These are phyloP conservation scores for Claviceps fusiformis DNA, from an alignment of 2,329 filamentous ascomycete genomes.

Conservation along the genomic window DNA sequence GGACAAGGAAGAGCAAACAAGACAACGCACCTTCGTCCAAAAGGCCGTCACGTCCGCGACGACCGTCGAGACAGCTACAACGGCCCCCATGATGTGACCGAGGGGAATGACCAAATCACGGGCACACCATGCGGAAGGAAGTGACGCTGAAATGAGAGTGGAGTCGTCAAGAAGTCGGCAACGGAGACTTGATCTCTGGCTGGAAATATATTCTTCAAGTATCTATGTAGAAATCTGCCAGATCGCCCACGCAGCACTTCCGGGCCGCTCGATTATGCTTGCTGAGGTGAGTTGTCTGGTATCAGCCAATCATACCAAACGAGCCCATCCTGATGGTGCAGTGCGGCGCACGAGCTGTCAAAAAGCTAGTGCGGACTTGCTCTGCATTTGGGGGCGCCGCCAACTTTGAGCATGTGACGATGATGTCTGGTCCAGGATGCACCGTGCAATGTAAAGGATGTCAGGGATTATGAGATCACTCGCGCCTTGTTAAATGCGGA, in stretches of 20 bases:
- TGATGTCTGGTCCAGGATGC: slow-evolving; percentile 8
- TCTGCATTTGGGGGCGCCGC: not conserved
- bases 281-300: not conserved
- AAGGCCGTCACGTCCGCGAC: slow-evolving; percentile 47
- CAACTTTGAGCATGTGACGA: slow-evolving; percentile 16
- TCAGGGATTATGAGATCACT: too few relatives aligned
- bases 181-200: not conserved
- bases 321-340: not conserved
- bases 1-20: not conserved
- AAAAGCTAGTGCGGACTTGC: not conserved
- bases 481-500: too few relatives aligned
- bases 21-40: slow-evolving; percentile 42
- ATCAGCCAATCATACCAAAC: not conserved
- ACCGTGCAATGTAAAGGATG: not conserved
- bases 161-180: not conserved
- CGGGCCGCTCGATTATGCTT: not conserved
- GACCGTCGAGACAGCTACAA: slow-evolving; percentile 40
- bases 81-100: slow-evolving; percentile 27
- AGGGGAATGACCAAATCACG: slow-evolving; percentile 16
- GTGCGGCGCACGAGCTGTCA: not conserved
- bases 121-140: slow-evolving; percentile 7
- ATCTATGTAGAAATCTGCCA: not conserved
- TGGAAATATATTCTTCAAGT: not conserved
- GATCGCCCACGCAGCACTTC: not conserved
- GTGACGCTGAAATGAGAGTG: not conserved